Percentiles rank a stretch among this genome's conserved stretches.
Evolutionary conservation across 305 asterid species (phyloP).

Genomic region (Salvia sclarea): DNA sequence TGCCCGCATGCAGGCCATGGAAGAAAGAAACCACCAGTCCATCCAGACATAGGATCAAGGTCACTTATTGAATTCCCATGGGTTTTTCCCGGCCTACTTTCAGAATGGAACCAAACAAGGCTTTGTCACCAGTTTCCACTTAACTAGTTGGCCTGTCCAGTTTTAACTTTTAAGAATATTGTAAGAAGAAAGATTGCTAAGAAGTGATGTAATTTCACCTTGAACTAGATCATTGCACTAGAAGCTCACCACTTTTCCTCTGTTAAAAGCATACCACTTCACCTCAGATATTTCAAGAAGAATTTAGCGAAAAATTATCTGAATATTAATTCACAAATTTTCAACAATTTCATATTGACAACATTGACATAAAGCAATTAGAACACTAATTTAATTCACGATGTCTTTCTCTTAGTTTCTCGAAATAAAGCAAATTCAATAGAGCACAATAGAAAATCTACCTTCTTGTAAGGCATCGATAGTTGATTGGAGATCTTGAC

Average conservation of each 20-base stretch:
- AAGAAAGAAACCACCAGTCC: not conserved
- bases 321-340: not conserved
- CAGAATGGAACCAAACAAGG: not conserved
- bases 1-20: not conserved
- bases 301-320: not conserved
- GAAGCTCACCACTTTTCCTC: constrained; percentile 1
- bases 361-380: not conserved
- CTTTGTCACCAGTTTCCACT: not conserved
- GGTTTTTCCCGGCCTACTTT: constrained; percentile 4
- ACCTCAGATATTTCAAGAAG: not conserved
- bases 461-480: constrained; percentile 95
- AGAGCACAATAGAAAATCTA: constrained; percentile 30
- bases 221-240: constrained; percentile 7
- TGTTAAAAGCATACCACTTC: constrained; percentile 5
- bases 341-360: constrained; percentile 9
- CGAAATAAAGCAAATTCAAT: not conserved
- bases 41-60: not conserved
- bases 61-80: not conserved
- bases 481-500: constrained; percentile 86
- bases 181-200: constrained; percentile 14
- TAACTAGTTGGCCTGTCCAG: not conserved
- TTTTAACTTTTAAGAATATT: not conserved
- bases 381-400: constrained; percentile 14
- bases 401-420: constrained; percentile 11
- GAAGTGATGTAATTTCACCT: not conserved